Conservation (phyloP, 2,329 filamentous ascomycete species). For the Diaporthe sp. region DNA sequence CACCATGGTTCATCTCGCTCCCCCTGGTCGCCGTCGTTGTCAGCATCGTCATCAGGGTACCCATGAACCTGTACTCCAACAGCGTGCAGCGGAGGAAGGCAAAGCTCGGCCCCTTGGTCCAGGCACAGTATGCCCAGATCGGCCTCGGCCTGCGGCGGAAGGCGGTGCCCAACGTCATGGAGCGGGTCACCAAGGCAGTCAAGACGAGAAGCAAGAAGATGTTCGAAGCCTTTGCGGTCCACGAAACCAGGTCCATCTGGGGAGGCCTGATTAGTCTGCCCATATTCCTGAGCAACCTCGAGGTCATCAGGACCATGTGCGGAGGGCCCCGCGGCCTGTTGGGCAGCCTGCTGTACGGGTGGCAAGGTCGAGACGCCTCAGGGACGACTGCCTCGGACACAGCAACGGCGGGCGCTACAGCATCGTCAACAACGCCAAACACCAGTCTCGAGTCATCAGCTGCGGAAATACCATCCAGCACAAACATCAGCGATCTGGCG, state of each 20-base stretch:
- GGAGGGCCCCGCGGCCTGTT: constrained; percentile 52
- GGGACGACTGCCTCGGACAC: neutral
- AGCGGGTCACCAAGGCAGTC: constrained; percentile 45
- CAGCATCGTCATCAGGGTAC: constrained; percentile 57
- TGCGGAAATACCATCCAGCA: constrained; percentile 23
- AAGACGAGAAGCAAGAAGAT: constrained; percentile 31
- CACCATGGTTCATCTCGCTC: constrained; percentile 66
- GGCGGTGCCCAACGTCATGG: constrained; percentile 26
- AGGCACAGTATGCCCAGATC: constrained; percentile 46
- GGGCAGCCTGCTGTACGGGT: constrained; percentile 44
- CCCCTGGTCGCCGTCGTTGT: constrained; percentile 61
- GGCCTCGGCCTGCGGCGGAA: constrained; percentile 38
- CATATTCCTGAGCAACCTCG: constrained; percentile 61
- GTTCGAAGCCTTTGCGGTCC: constrained; percentile 27
- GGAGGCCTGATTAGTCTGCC: constrained; percentile 53
- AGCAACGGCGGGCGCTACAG: neutral
- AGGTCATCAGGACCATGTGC: constrained; percentile 60
- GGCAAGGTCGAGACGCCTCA: neutral
- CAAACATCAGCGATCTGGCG: constrained; percentile 40
- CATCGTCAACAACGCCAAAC: neutral
- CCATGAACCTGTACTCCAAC: constrained; percentile 54
- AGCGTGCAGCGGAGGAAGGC: constrained; percentile 43
- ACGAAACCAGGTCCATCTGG: constrained; percentile 40
- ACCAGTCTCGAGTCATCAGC: constrained; percentile 6
- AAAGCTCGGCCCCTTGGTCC: constrained; percentile 44